These are phyloP conservation scores for Plasmodium relictum DNA, from an alignment of 169 alveolate species.

Conservation along the genomic window DNA sequence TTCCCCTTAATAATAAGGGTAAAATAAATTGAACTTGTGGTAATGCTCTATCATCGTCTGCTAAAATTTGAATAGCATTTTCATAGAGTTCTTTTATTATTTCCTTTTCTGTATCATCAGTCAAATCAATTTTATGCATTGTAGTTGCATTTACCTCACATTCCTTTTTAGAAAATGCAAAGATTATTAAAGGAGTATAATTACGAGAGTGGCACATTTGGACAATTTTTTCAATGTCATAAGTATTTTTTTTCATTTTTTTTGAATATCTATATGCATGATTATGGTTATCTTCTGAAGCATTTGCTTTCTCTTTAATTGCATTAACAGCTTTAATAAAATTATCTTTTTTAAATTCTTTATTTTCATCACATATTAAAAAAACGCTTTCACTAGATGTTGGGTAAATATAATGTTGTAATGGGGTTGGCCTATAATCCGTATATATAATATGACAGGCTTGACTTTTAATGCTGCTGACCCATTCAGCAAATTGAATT, in stretches of 20 bases:
- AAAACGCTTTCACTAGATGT: conserved; percentile 96
- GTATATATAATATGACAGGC: conserved; percentile 99
- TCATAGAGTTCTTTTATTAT: conserved; percentile 94
- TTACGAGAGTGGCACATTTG: conserved; percentile 93
- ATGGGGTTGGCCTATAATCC: conserved; percentile 98
- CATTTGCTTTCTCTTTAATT: conserved; percentile 87
- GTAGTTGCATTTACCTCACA: conserved; percentile 97
- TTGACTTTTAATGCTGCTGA: conserved; percentile 96
- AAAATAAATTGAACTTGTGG: conserved; percentile 95
- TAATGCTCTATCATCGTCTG: conserved; percentile 96
- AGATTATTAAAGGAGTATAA: conserved; percentile 96
- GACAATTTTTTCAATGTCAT: conserved; percentile 94
- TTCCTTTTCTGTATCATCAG: conserved; percentile 90
- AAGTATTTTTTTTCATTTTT: conserved; percentile 72
- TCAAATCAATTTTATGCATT: conserved; percentile 87
- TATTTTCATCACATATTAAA: conserved; percentile 96
- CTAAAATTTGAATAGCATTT: conserved; percentile 97
- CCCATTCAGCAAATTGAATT: conserved; percentile 99
- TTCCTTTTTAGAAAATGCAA: conserved; percentile 97
- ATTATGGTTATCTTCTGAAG: conserved; percentile 78
- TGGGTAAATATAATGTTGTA: conserved; percentile 97
- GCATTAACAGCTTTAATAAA: conserved; percentile 77
- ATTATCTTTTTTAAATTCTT: conserved; percentile 89
- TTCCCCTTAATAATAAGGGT: conserved; percentile 95
- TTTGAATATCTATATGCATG: conserved; percentile 72